Base-by-base conservation (phyloP, 495 filamentous ascomycete genomes). In the Ramalina intermedia region DNA sequence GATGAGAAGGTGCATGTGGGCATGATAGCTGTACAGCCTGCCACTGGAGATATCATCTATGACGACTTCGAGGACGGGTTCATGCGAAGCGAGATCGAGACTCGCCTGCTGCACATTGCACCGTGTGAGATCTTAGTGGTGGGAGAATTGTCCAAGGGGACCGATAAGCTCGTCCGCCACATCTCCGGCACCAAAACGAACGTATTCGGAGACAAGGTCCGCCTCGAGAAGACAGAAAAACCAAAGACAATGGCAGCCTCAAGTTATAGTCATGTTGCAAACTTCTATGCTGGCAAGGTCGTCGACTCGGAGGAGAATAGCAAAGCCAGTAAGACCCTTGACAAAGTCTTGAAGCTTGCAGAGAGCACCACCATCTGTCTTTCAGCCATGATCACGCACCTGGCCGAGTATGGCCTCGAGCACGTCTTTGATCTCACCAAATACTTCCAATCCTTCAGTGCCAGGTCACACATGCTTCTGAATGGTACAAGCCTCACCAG, bases 11-110 rank as follows among this genome's bases (percentile, higher is more conserved):
- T 95, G 2, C 79, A 93, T 49, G 80, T 96, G 9, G 91, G 93
- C 1, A 79, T 99, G 49, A 74, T 99, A 11, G 91, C 93, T 21
- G 91, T 99, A 1, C 91, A 99, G 55, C 91, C 91, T 20, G 83
- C 85, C 0, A 96, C 93, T 0, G 91, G 91, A 40, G 91, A 96
- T 58, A 84, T 99, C 50, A 86, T 96, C 48, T 91, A 96, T 55
- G 91, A 99, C 60, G 80, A 85, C 39, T 99, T 99, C 55, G 87
- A 96, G 56, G 91, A 99, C 57, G 87, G 93, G 2, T 99, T 96
- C 65, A 99, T 96, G 93, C 75, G 91, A 39, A 87, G 84, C 49
- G 91, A 99, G 59, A 85, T 96, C 41, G 91, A 99, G 66, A 96
- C 91, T 0, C 72, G 91, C 37, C 68, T 99, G 20, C 70, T 99